These are phyloP conservation scores for Diaporthe sp. DNA, from an alignment of 2,329 filamentous ascomycete species.

Conservation along the genomic window DNA sequence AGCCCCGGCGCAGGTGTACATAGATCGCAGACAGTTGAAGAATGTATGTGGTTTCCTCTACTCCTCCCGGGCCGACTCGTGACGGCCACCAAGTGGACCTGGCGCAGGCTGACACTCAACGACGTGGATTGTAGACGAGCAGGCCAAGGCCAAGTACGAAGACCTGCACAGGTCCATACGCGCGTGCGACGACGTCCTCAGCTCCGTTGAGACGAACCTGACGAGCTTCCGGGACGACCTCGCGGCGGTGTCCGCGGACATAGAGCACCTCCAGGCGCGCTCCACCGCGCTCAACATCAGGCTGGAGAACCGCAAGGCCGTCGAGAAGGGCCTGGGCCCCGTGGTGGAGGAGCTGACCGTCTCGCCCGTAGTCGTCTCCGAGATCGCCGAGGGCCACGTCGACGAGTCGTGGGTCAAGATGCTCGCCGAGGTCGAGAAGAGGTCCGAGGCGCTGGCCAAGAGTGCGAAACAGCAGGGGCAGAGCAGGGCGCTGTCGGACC, in stretches of 20 bases:
- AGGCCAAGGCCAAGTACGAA: slow-evolving; percentile 86
- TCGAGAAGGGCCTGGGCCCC: slow-evolving; percentile 88
- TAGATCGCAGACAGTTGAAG: slow-evolving; percentile 72
- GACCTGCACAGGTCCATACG: slow-evolving; percentile 89
- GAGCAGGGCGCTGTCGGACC: slow-evolving; percentile 83
- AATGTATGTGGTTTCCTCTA: slow-evolving; percentile 68
- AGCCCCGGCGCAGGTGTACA: slow-evolving; percentile 46
- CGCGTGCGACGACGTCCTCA: slow-evolving; percentile 92
- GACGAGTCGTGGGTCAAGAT: slow-evolving; percentile 90
- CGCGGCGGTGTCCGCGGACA: slow-evolving; percentile 91
- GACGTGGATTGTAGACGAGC: slow-evolving; percentile 67
- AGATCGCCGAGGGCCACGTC: slow-evolving; percentile 88
- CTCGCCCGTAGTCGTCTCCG: slow-evolving; percentile 83
- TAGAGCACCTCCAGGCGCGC: slow-evolving; percentile 89
- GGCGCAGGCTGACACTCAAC: slow-evolving; percentile 28
- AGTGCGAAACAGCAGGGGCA: slow-evolving; percentile 69
- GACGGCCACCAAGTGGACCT: background rate
- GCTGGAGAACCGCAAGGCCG: slow-evolving; percentile 87
- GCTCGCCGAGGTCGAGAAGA: slow-evolving; percentile 84
- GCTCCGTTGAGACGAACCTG: slow-evolving; percentile 92
- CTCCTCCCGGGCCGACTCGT: slow-evolving; percentile 30
- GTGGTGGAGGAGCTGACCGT: slow-evolving; percentile 93
- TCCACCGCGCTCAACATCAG: slow-evolving; percentile 86
- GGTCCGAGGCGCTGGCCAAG: slow-evolving; percentile 77
- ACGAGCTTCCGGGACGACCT: slow-evolving; percentile 94